Percentiles rank a stretch among this genome's conserved stretches.
Conservation (phyloP, 148 eudicot genomes). For the Talinum fruticosum region DNA sequence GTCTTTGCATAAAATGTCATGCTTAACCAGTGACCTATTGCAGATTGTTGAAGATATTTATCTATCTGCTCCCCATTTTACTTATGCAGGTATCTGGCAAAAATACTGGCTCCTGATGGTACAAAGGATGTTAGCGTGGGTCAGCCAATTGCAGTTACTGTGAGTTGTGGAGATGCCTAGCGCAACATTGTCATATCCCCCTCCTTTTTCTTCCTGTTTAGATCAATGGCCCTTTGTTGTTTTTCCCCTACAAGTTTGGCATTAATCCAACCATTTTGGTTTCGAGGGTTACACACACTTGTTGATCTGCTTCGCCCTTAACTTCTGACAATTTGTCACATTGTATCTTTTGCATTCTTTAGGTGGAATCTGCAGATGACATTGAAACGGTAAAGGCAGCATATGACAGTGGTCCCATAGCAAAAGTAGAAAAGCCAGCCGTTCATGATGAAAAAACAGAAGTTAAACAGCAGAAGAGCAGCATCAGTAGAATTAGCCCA, state of each 20-base stretch:
- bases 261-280: constrained; percentile 1
- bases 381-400: constrained; percentile 56
- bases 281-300: background rate
- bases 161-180: constrained; percentile 36
- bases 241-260: background rate
- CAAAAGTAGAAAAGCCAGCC: constrained; percentile 44
- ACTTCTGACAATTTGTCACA: constrained; percentile 6
- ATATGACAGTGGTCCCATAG: constrained; percentile 27
- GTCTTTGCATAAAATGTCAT: no score
- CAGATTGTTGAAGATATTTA: background rate
- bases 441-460: constrained; percentile 37
- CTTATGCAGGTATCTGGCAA: constrained; percentile 67
- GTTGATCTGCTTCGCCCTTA: background rate
- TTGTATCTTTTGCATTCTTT: constrained; percentile 17
- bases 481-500: constrained; percentile 74
- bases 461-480: constrained; percentile 35
- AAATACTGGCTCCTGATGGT: constrained; percentile 86
- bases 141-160: constrained; percentile 85
- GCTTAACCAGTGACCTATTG: background rate
- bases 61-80: constrained; percentile 1
- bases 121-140: constrained; percentile 84
- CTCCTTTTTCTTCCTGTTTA: background rate
- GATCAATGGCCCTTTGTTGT: background rate
- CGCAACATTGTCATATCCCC: background rate
- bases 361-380: constrained; percentile 89